phyloP scores from a whole-genome alignment of 2,329 filamentous ascomycete species.

The Chaetothyriales sp. region DNA sequence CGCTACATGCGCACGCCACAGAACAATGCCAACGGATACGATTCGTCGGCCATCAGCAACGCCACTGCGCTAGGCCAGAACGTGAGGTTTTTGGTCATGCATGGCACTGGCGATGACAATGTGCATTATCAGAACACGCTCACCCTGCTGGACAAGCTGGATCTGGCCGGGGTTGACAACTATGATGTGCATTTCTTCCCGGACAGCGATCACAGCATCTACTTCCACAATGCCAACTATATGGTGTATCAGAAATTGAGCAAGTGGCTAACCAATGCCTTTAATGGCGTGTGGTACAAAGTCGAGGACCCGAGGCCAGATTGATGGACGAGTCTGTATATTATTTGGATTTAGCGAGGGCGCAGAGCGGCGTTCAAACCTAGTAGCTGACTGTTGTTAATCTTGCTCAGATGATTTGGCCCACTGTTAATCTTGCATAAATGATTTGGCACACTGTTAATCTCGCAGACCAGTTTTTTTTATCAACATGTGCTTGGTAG shows the following conservation, averaged over 20 bases:
- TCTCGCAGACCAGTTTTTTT: no score
- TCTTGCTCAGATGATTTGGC: no score
- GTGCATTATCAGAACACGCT: constrained; percentile 94
- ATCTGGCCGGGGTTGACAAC: constrained; percentile 70
- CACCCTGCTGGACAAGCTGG: constrained; percentile 70
- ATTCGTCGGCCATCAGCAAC: constrained; percentile 59
- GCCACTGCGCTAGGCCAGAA: constrained; percentile 58
- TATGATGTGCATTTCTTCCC: constrained; percentile 96
- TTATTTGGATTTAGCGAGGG: not conserved
- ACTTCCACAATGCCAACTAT: constrained; percentile 80
- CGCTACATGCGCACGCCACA: constrained; percentile 95
- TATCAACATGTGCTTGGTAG: no score
- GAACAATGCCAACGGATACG: constrained; percentile 65
- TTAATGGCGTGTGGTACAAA: constrained; percentile 84
- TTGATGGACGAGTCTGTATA: not conserved
- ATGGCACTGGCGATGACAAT: constrained; percentile 92
- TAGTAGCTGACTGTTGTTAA: no score
- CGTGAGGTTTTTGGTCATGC: constrained; percentile 87
- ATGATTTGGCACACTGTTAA: no score
- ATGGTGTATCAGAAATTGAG: constrained; percentile 83
- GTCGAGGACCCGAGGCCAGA: constrained; percentile 3
- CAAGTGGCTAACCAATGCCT: constrained; percentile 92
- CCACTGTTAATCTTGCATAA: no score
- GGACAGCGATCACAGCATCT: constrained; percentile 88
- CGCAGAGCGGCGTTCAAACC: no score